These are phyloP conservation scores for Monascus ruber DNA, from an alignment of 2,329 filamentous ascomycete genomes.

Conservation along the genomic window DNA sequence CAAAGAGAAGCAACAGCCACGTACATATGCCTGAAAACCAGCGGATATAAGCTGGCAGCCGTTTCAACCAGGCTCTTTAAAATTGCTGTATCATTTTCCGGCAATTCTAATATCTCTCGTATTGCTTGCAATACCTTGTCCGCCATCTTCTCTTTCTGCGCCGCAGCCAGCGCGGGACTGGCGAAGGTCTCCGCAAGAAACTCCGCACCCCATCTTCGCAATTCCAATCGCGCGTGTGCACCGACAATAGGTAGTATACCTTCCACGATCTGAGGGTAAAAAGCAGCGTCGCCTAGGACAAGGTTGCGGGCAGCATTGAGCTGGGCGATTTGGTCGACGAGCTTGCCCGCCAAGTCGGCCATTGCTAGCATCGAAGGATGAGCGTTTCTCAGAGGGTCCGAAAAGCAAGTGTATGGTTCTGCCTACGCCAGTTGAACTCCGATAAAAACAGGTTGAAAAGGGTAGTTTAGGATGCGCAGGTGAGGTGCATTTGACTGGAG, in stretches of 20 bases:
- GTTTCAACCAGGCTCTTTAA: slow-evolving; percentile 80
- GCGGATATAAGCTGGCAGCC: slow-evolving; percentile 82
- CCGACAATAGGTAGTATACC: slow-evolving; percentile 88
- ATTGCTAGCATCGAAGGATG: slow-evolving; percentile 21
- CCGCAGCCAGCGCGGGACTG: slow-evolving; percentile 65
- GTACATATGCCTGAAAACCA: slow-evolving; percentile 90
- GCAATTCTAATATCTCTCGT: slow-evolving; percentile 55
- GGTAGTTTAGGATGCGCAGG: background rate
- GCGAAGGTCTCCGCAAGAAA: slow-evolving; percentile 95
- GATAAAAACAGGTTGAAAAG: no score
- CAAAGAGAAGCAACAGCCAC: slow-evolving; percentile 34
- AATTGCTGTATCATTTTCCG: slow-evolving; percentile 67
- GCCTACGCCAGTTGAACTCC: background rate
- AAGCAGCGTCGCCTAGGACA: slow-evolving; percentile 71
- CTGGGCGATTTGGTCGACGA: slow-evolving; percentile 71
- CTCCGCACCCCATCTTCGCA: slow-evolving; percentile 91
- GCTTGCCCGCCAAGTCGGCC: slow-evolving; percentile 44
- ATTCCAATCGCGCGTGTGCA: slow-evolving; percentile 59
- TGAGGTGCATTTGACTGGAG: background rate
- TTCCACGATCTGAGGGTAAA: slow-evolving; percentile 85
- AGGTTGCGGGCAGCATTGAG: slow-evolving; percentile 84
- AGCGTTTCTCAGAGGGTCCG: no score
- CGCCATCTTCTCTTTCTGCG: slow-evolving; percentile 70
- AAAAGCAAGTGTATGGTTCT: background rate
- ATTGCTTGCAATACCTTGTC: slow-evolving; percentile 68